Percentiles rank a stretch among this genome's conserved stretches.
Conservation (phyloP, 495 filamentous ascomycete genomes). For the Friedmanniomyces endolithicus region DNA sequence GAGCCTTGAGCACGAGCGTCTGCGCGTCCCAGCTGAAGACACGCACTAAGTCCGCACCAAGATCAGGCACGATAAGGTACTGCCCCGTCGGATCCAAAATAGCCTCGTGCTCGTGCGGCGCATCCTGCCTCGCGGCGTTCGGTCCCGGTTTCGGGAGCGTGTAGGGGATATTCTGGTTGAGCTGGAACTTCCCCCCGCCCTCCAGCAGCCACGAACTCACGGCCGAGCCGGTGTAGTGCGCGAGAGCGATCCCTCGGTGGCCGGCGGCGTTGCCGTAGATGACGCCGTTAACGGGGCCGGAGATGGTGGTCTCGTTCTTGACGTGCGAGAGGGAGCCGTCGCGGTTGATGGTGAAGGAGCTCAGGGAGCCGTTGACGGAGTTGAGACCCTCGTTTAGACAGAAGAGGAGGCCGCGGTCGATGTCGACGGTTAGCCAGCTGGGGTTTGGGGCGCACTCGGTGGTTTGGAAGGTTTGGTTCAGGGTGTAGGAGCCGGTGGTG, state of each 20-base stretch:
- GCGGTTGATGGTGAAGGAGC: slow-evolving; percentile 20
- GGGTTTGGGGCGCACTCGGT: slow-evolving; percentile 23
- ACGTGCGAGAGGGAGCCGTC: slow-evolving; percentile 23
- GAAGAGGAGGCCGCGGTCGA: slow-evolving; percentile 20
- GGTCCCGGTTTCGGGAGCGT: slow-evolving; percentile 19
- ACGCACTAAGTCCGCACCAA: slow-evolving; percentile 28
- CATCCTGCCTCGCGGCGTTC: slow-evolving; percentile 23
- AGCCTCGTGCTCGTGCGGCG: slow-evolving; percentile 28
- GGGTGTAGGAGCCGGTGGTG: slow-evolving; percentile 17
- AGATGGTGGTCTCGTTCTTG: slow-evolving; percentile 21
- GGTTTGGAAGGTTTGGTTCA: slow-evolving; percentile 7
- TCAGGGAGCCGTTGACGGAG: slow-evolving; percentile 27
- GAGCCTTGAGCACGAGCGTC: slow-evolving; percentile 17
- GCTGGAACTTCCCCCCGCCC: slow-evolving; percentile 17
- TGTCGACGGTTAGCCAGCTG: slow-evolving; percentile 25
- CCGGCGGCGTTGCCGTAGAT: slow-evolving; percentile 24
- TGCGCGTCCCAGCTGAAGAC: slow-evolving; percentile 22
- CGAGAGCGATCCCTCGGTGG: slow-evolving; percentile 25
- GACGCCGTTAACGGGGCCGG: slow-evolving; percentile 25
- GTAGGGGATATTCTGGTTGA: slow-evolving; percentile 24
- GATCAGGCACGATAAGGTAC: slow-evolving; percentile 32
- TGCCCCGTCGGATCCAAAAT: slow-evolving; percentile 31
- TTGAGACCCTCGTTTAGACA: slow-evolving; percentile 29
- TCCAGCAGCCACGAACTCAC: slow-evolving; percentile 17
- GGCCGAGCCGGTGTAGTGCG: slow-evolving; percentile 22